A percentile compares a stretch with the other conserved stretches of the same genome.
Conservation (phyloP, 768 basidiomycete genomes). For the Filobasidium wieringae region DNA sequence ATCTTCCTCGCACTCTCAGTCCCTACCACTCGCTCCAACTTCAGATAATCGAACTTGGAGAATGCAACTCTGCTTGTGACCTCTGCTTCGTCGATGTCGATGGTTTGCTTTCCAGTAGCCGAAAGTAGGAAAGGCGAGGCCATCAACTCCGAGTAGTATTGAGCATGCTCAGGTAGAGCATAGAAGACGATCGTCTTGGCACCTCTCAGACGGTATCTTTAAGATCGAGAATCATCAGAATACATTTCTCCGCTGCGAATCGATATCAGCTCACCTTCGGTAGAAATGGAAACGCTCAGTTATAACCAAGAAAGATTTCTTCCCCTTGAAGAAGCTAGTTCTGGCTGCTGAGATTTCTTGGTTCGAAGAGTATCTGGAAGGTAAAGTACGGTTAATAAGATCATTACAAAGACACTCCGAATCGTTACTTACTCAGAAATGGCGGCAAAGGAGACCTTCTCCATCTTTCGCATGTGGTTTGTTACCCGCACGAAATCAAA, state of each 20-base stretch:
- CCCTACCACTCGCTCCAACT: conserved; percentile 71
- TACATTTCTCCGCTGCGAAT: background rate
- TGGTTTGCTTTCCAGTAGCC: conserved; percentile 46
- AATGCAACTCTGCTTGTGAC: conserved; percentile 71
- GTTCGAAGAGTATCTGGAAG: conserved; percentile 70
- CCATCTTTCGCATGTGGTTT: conserved; percentile 66
- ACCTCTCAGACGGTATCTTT: conserved; percentile 81
- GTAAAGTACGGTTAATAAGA: background rate
- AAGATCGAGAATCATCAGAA: background rate
- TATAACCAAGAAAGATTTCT: conserved; percentile 73
- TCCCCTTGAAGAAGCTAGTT: conserved; percentile 79
- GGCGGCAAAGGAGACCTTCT: conserved; percentile 60
- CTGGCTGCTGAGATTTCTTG: conserved; percentile 89
- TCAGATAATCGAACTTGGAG: conserved; percentile 79
- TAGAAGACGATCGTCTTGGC: conserved; percentile 90
- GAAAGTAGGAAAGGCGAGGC: conserved; percentile 64
- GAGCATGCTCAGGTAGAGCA: conserved; percentile 74
- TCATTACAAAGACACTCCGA: background rate
- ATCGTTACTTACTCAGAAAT: conserved; percentile 65
- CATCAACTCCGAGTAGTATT: conserved; percentile 82
- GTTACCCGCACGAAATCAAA: conserved; percentile 91
- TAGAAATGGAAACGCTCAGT: conserved; percentile 99
- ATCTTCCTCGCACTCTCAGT: conserved; percentile 41
- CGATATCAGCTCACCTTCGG: conserved; percentile 49
- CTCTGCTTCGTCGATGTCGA: conserved; percentile 73